Evolutionary conservation across 1,284 basidiomycete genomes (phyloP).

Genomic region (Inonotus obliquus): DNA sequence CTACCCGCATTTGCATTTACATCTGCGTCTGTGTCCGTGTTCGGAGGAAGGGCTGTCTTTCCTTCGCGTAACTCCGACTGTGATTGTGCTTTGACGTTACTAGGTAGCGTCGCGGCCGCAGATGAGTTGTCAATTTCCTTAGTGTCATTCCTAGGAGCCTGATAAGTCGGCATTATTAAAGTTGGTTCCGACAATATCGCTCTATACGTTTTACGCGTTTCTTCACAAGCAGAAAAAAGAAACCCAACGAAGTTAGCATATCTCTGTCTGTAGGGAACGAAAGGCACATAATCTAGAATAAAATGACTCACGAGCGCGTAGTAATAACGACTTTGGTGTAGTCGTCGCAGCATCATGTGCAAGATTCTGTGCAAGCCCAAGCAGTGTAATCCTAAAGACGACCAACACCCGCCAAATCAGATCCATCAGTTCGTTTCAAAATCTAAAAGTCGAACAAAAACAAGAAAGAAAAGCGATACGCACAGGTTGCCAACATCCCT

Average conservation of each 20-base stretch:
- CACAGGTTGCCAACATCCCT: constrained; percentile 73
- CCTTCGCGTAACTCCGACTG: background rate
- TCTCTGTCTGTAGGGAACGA: too few species aligned
- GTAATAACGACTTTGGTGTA: constrained; percentile 57
- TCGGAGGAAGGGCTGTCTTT: background rate
- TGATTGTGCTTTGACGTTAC: background rate
- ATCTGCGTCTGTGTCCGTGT: background rate
- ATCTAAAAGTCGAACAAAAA: too few species aligned
- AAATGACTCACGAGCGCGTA: constrained; percentile 61
- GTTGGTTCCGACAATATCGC: constrained; percentile 69
- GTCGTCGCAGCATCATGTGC: constrained; percentile 59
- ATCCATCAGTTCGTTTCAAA: background rate
- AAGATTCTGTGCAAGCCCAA: constrained; percentile 61
- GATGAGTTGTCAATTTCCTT: background rate
- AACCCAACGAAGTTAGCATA: background rate
- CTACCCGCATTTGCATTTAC: background rate
- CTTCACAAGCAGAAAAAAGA: constrained; percentile 31
- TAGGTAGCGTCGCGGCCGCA: background rate
- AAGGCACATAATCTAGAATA: background rate
- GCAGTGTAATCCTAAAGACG: constrained; percentile 49
- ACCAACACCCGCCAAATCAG: constrained; percentile 4
- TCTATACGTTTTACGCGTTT: constrained; percentile 57
- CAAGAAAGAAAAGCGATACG: constrained; percentile 24
- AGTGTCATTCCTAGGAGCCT: background rate
- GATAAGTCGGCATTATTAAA: constrained; percentile 45